Base-by-base conservation (phyloP, 1,284 basidiomycete genomes). In the Veloporphyrellus conicus region DNA sequence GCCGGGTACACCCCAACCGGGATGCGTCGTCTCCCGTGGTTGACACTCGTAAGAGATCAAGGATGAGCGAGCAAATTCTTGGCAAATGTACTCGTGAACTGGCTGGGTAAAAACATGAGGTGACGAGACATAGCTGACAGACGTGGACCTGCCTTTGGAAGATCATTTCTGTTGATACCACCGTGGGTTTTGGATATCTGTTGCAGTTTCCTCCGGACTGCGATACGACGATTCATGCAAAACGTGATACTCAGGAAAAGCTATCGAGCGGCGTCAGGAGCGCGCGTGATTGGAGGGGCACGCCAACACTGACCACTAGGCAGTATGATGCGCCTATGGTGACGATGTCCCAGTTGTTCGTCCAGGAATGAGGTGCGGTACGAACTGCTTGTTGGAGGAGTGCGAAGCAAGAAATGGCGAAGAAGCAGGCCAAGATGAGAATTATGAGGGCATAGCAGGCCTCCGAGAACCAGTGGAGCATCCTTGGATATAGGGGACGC, bases 1-100 rank as follows among this genome's bases (percentile, higher is more conserved):
- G 16, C 80, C 86, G 79, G 59, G 88, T 55, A 74, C 69, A 15
- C 90, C 90, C 89, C 90, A 93, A 12, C 90, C 90, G 50, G 84
- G 79, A 56, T 89, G 90, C 50, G 72, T 70, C 1, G 77, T 78
- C 38, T 81, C 78, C 56, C 80, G 84, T 11, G 90, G 89, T 53
- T 85, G 76, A 12, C 84, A 84, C 59, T 89, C 81, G 64, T 87
- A 81, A 14, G 84, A 77, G 52, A 92, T 78, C 36, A 91, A 72
- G 56, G 87, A 87, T 20, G 85, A 76, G 16, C 90, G 80, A 6
- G 82, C 77, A 63, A 88, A 90, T 60, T 93, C 90, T 54, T 86
- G 83, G 51, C 77, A 74, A 50, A 93, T 80, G 60, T 87, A 87
- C 47, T 78, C 73, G 54, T 84, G 78, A 8, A 92, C 87, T 22